Evolutionary conservation across 164 flowering plant genomes (phyloP), one percentile per base, ranked within the genome.

Genomic region (Dillenia suffruticosa): DNA sequence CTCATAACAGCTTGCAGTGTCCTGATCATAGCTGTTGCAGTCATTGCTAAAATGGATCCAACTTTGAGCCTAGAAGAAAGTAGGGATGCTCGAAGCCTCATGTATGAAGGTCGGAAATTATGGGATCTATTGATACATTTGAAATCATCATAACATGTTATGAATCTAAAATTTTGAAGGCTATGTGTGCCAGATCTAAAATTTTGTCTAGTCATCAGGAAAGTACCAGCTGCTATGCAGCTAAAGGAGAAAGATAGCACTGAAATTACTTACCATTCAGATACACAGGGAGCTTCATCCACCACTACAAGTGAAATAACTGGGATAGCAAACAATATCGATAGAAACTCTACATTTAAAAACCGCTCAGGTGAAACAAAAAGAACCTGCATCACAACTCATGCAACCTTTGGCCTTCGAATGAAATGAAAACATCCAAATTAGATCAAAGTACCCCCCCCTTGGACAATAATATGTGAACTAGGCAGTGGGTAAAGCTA

Each of bases 261-360:
- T 9, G 24, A 44, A 63, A 58, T 48, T 47, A 72, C 90, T 76
- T 68, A 91, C 97, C 99, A 95, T 72, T 92, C 99, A 61, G 99
- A 95, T 56, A 90, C 69, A 71, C 99, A 95, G 59, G 92, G 99
- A 70, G 98, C 99, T 81, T 95, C 99, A 77, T 95, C 98, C 22
- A 95, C 80, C 72, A 92, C 99, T 5, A 92, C 83, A 65, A 92
- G 87, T 49, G 99, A 90, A 64, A 92, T 58, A 44, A n/a, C 65
- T 6, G 71, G 63, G 63, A 68, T 44, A 57, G 78, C 51, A 59
- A 84, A 83, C 66, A 92, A 70, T 40, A 81, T 71, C 45, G 97
- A 88, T 64, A 87, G 26, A 60, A 95, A 95, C 46, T 84, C 87
- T 61, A 72, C 72, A 85, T 84, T 90, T 61, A 85, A 48, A 69